phyloP scores from a whole-genome alignment of 768 basidiomycete genomes.

The Xerocomus potaroensis region DNA sequence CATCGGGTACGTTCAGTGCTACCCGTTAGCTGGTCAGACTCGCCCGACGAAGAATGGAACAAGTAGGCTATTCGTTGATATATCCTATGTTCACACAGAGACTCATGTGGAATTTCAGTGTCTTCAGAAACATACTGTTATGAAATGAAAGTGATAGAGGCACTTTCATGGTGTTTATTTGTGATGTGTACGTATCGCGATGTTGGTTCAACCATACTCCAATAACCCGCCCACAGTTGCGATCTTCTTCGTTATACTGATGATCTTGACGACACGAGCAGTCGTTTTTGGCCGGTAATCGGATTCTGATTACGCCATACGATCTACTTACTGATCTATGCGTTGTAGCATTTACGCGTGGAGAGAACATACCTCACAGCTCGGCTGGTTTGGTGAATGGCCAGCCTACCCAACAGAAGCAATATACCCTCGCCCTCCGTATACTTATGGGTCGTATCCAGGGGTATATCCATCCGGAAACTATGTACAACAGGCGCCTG shows the following conservation, averaged over 20 bases:
- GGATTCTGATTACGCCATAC: not conserved
- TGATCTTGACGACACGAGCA: conserved; percentile 47
- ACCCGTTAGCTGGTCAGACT: conserved; percentile 38
- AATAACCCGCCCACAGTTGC: conserved; percentile 29
- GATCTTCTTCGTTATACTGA: conserved; percentile 51
- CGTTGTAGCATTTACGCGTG: conserved; percentile 27
- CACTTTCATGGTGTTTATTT: conserved; percentile 75
- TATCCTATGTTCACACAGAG: not conserved
- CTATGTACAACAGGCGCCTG: conserved; percentile 48
- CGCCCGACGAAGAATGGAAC: conserved; percentile 49
- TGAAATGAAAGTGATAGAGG: conserved; percentile 75
- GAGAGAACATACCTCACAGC: conserved; percentile 42
- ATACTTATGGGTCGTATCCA: conserved; percentile 34
- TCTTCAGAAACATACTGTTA: conserved; percentile 59
- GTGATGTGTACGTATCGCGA: conserved; percentile 37
- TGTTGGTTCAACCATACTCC: conserved; percentile 2
- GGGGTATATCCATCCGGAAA: conserved; percentile 21
- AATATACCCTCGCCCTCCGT: conserved; percentile 19
- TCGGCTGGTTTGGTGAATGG: conserved; percentile 74
- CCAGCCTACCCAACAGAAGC: conserved; percentile 48
- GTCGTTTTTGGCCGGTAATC: conserved; percentile 30
- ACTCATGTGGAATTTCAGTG: conserved; percentile 38
- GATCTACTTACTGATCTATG: not conserved
- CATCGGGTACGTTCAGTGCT: conserved; percentile 62
- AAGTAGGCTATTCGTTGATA: conserved; percentile 38